Conservation (phyloP, 768 basidiomycete species). For the Boletus rex-veris region DNA sequence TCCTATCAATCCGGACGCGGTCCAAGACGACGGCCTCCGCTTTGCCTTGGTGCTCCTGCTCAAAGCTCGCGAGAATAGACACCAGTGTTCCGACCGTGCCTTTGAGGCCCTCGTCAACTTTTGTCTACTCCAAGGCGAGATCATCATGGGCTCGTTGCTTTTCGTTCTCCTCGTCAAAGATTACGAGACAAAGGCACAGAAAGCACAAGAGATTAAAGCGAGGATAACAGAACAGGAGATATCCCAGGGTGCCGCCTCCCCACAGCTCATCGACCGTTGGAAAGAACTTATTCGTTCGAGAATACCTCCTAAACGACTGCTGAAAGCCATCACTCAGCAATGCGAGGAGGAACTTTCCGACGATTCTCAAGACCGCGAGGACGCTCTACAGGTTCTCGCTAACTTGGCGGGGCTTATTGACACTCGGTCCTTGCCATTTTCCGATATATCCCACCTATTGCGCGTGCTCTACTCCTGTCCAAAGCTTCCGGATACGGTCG, state of each 20-base stretch:
- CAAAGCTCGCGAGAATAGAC: constrained; percentile 51
- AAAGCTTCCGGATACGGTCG: constrained; percentile 37
- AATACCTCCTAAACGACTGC: constrained; percentile 29
- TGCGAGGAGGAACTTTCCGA: constrained; percentile 31
- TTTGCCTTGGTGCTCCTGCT: constrained; percentile 53
- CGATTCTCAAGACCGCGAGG: constrained; percentile 25
- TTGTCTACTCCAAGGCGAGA: constrained; percentile 74
- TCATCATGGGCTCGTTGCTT: constrained; percentile 69
- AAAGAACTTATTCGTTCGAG: constrained; percentile 11
- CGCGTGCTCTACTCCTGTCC: constrained; percentile 46
- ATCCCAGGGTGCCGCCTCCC: constrained; percentile 8
- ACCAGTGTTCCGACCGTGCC: constrained; percentile 55
- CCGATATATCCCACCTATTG: constrained; percentile 44
- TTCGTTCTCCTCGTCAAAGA: constrained; percentile 66
- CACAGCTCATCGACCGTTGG: constrained; percentile 19
- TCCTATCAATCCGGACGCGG: constrained; percentile 33
- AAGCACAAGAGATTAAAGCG: constrained; percentile 26
- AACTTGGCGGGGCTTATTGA: constrained; percentile 55
- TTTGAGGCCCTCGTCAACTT: constrained; percentile 58
- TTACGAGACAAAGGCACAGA: constrained; percentile 43
- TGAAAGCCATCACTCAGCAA: constrained; percentile 31
- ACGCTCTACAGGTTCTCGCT: constrained; percentile 58
- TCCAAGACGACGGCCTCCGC: constrained; percentile 40
- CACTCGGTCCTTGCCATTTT: constrained; percentile 43
- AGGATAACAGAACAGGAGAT: constrained; percentile 18